Evolutionary conservation across 768 basidiomycete species (phyloP).

Genomic region (Collybia mongolica): DNA sequence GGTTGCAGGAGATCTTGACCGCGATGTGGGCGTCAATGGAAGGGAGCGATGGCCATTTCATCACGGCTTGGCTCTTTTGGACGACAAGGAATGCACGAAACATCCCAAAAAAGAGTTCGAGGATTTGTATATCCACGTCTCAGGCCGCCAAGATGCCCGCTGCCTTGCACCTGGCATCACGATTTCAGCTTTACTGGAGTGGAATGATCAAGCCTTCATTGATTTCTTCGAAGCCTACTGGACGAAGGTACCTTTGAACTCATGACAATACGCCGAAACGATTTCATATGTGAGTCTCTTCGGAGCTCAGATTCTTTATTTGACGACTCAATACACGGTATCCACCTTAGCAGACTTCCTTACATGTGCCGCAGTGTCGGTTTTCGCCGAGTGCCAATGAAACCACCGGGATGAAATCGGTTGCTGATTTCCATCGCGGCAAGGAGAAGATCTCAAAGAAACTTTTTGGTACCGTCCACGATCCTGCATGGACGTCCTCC

Average conservation of each 20-base stretch:
- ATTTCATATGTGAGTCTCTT: conserved; percentile 14
- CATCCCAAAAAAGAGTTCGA: conserved; percentile 14
- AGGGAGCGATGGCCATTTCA: conserved; percentile 3
- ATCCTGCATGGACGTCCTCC: conserved; percentile 9
- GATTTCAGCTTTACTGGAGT: conserved; percentile 5
- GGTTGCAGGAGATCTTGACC: background rate
- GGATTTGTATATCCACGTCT: conserved; percentile 1
- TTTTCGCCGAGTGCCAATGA: background rate
- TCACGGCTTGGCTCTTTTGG: conserved; percentile 16
- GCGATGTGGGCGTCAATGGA: conserved; percentile 1
- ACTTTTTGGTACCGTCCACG: conserved; percentile 15
- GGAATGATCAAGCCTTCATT: conserved; percentile 4
- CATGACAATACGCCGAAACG: conserved; percentile 10
- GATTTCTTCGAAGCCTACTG: conserved; percentile 2
- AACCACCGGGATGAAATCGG: background rate
- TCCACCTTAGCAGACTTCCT: conserved; percentile 9
- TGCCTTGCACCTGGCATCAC: conserved; percentile 16
- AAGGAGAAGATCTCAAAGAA: conserved; percentile 15
- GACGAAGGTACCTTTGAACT: conserved; percentile 4
- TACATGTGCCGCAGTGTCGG: background rate
- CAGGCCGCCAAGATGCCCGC: conserved; percentile 8
- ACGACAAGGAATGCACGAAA: conserved; percentile 7
- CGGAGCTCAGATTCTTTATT: background rate
- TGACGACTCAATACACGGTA: background rate
- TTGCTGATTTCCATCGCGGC: conserved; percentile 4